These are phyloP conservation scores for Tricholomella constricta DNA, from an alignment of 768 basidiomycete species.

Conservation along the genomic window DNA sequence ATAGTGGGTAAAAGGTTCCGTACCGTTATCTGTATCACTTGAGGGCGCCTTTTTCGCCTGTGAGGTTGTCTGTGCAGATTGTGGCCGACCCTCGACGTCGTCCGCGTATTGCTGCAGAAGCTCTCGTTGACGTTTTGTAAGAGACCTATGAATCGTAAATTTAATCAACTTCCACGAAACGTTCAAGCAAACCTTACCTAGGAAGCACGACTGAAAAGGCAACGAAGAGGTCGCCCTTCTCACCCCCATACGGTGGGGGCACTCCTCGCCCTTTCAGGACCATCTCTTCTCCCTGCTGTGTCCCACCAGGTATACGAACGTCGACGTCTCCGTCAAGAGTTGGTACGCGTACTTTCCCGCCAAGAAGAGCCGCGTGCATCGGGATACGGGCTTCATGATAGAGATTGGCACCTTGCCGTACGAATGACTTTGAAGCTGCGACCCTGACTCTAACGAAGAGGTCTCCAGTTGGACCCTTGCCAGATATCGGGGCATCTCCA, in stretches of 20 bases:
- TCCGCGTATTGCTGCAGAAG: slow-evolving; percentile 90
- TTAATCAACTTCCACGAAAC: slow-evolving; percentile 9
- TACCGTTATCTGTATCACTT: slow-evolving; percentile 63
- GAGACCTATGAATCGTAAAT: slow-evolving; percentile 50
- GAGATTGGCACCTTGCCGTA: slow-evolving; percentile 88
- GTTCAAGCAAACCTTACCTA: slow-evolving; percentile 55
- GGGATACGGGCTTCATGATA: slow-evolving; percentile 91
- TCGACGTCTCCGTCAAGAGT: slow-evolving; percentile 96
- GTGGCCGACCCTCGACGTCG: slow-evolving; percentile 77
- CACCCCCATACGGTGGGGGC: slow-evolving; percentile 54
- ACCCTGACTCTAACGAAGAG: slow-evolving; percentile 87
- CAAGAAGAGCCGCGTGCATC: slow-evolving; percentile 88
- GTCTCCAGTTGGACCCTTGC: slow-evolving; percentile 81
- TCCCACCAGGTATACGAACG: slow-evolving; percentile 87
- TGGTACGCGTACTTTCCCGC: slow-evolving; percentile 88
- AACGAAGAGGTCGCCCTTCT: slow-evolving; percentile 86
- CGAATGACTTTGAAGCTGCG: slow-evolving; percentile 78
- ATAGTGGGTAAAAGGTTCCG: slow-evolving; percentile 64
- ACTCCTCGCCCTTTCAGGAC: slow-evolving; percentile 89
- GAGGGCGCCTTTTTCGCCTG: slow-evolving; percentile 12
- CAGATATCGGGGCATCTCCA: slow-evolving; percentile 83
- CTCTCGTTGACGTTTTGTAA: slow-evolving; percentile 82
- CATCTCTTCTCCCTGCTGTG: slow-evolving; percentile 97
- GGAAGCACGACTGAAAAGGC: slow-evolving; percentile 87
- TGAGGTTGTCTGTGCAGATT: slow-evolving; percentile 16